Evolutionary conservation across 345 rosid species (phyloP).

Genomic region (Erucastrum elatum): DNA sequence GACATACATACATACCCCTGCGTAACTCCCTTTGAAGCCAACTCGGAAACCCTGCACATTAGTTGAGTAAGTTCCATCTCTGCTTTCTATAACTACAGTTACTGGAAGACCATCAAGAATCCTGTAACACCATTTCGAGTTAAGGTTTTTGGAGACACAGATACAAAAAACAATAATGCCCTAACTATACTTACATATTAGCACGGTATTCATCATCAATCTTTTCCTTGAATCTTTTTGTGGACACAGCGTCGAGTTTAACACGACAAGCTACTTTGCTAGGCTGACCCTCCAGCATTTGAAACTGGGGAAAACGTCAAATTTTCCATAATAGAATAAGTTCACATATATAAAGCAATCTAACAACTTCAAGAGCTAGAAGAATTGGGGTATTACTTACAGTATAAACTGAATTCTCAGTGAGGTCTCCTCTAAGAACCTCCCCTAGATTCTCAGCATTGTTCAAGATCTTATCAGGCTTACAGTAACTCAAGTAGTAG

Average conservation of each 20-base stretch:
- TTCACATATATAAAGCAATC: neutral
- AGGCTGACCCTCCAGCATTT: slow-evolving; percentile 80
- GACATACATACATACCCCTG: slow-evolving; percentile 63
- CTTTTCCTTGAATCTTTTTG: slow-evolving; percentile 89
- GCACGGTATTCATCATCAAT: slow-evolving; percentile 91
- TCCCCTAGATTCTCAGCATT: slow-evolving; percentile 88
- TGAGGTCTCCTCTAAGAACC: slow-evolving; percentile 97
- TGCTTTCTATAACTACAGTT: slow-evolving; percentile 85
- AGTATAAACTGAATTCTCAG: slow-evolving; percentile 83
- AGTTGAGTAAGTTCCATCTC: slow-evolving; percentile 77
- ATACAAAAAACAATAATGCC: neutral
- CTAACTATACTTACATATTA: slow-evolving; percentile 68
- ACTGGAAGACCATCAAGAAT: slow-evolving; percentile 97
- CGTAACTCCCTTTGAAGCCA: slow-evolving; percentile 90
- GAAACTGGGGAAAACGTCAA: slow-evolving; percentile 54
- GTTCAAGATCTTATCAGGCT: slow-evolving; percentile 68
- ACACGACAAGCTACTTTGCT: slow-evolving; percentile 54
- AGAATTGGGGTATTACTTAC: slow-evolving; percentile 46
- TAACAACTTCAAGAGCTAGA: neutral
- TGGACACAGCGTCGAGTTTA: slow-evolving; percentile 64
- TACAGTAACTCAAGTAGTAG: slow-evolving; percentile 80
- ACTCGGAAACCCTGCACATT: slow-evolving; percentile 91
- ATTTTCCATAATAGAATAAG: neutral
- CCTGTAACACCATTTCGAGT: slow-evolving; percentile 50
- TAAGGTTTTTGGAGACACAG: neutral